Base-by-base conservation (phyloP, 495 filamentous ascomycete genomes). In the Amphirosellinia nigrospora region DNA sequence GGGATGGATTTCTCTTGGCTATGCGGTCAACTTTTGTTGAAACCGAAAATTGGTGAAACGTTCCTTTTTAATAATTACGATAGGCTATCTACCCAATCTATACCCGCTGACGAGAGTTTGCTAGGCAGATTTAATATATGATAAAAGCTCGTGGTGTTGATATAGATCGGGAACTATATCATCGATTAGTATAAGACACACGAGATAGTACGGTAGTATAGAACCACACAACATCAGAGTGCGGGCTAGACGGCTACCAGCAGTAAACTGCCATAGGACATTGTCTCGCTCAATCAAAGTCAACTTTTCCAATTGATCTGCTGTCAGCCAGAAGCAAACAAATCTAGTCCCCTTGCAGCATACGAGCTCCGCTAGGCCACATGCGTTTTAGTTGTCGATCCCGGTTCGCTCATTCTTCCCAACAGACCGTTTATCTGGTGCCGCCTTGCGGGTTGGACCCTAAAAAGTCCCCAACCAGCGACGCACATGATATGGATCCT, bases 281-380 rank as follows among this genome's bases (percentile, higher is more conserved):
- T 58, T 46, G 60, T 63, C 41, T 45, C 60, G 10, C 28, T 21
- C 16, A 13, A 10, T 32, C 19, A 19, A 9, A 52, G 19, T 23
- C 62, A 26, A 50, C 45, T 16, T 5, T n/a, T 30, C 28, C 28
- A n/a, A 38, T 50, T 36, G 32, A 52, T 43, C 21, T 16, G 21
- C 32, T 43, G 48, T 58, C 30, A 38, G 58, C 21, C 36, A 39
- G 36, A 39, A 41, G 58, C 34, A 39, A 61, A n/a, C n/a, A n/a
- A n/a, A n/a, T n/a, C n/a, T n/a, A n/a, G 58, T 13, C 16, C 64
- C 64, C 64, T 66, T 66, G 64, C 64, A 48, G 38, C 60, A 58
- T 64, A 70, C 68, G 48, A 63, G 68, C 38, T 69, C 66, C 43
- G 45, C 56, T 70, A 70, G 13, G 2, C 60, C 36, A 23, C 50